Conservation (phyloP, 2,329 filamentous ascomycete genomes). For the Fusarium sp. region DNA sequence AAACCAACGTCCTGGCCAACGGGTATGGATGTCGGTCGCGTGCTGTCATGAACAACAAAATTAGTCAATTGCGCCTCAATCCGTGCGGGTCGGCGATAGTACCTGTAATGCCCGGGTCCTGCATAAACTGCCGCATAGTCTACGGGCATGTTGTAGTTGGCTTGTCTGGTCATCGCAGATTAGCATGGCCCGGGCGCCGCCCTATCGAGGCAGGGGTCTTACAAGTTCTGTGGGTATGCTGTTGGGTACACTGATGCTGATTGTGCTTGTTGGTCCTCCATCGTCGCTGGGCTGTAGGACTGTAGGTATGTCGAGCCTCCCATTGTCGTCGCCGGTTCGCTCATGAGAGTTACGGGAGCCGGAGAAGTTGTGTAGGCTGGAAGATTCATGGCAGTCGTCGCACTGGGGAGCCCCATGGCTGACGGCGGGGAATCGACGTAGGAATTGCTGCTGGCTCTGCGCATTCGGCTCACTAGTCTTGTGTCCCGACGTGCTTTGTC, state of each 20-base stretch:
- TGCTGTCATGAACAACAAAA: conserved; percentile 43
- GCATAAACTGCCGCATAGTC: conserved; percentile 56
- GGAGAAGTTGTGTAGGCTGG: conserved; percentile 65
- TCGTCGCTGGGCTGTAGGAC: conserved; percentile 61
- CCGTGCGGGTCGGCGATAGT: conserved; percentile 36
- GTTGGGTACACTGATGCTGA: conserved; percentile 50
- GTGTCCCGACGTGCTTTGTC: conserved; percentile 70
- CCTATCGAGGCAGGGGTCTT: conserved; percentile 41
- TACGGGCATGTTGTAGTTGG: conserved; percentile 57
- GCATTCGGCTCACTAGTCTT: conserved; percentile 64
- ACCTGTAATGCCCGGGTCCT: conserved; percentile 55
- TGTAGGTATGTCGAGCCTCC: conserved; percentile 59
- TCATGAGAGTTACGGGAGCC: conserved; percentile 62
- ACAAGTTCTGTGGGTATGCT: conserved; percentile 53
- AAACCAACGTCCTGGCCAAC: conserved; percentile 53
- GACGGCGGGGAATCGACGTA: conserved; percentile 54
- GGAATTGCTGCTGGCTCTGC: conserved; percentile 63
- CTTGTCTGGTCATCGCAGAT: conserved; percentile 44
- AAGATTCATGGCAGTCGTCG: conserved; percentile 56
- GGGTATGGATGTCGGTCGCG: conserved; percentile 54
- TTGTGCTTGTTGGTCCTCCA: conserved; percentile 57
- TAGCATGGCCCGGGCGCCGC: conserved; percentile 47
- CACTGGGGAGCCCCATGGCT: conserved; percentile 51
- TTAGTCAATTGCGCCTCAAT: conserved; percentile 30
- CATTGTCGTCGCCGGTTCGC: conserved; percentile 61